phyloP scores from a whole-genome alignment of 768 basidiomycete species.

The Inosperma sp. region DNA sequence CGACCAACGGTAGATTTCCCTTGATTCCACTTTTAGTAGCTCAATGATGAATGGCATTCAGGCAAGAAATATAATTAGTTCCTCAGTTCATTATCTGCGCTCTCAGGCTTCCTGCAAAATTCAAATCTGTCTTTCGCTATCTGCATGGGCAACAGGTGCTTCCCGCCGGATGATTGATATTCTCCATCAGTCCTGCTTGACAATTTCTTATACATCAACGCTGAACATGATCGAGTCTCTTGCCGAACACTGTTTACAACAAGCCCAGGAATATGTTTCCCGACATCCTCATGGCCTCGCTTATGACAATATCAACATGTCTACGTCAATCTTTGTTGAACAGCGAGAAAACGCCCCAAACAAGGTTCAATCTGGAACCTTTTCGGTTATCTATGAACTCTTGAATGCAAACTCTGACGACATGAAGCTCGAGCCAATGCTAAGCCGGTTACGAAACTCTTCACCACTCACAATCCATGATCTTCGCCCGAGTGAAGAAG shows the following conservation, averaged over 20 bases:
- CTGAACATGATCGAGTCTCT: conserved; percentile 4
- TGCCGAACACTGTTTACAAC: conserved; percentile 4
- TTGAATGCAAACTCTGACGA: conserved; percentile 16
- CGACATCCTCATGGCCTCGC: conserved; percentile 5
- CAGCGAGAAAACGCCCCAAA: conserved; percentile 21
- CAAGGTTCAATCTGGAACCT: conserved; percentile 36
- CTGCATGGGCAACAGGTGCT: conserved; percentile 14
- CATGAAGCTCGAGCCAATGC: conserved; percentile 24
- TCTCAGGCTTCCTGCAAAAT: conserved; percentile 11
- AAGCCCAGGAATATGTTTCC: neutral
- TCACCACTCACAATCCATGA: conserved; percentile 5
- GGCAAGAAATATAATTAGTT: conserved; percentile 11
- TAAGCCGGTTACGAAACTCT: conserved; percentile 12
- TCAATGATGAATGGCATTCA: no score
- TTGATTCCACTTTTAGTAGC: no score
- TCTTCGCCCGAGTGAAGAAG: neutral
- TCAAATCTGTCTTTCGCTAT: conserved; percentile 14
- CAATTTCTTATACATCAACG: conserved; percentile 10
- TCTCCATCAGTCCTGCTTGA: conserved; percentile 12
- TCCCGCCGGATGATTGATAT: conserved; percentile 12
- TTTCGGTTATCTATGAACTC: conserved; percentile 28
- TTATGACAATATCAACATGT: conserved; percentile 29
- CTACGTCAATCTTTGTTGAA: conserved; percentile 29
- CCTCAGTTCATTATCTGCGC: conserved; percentile 13
- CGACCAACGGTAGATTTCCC: neutral